Conservation (phyloP, 331 rosid genomes). For the Phaseolus coccineus region DNA sequence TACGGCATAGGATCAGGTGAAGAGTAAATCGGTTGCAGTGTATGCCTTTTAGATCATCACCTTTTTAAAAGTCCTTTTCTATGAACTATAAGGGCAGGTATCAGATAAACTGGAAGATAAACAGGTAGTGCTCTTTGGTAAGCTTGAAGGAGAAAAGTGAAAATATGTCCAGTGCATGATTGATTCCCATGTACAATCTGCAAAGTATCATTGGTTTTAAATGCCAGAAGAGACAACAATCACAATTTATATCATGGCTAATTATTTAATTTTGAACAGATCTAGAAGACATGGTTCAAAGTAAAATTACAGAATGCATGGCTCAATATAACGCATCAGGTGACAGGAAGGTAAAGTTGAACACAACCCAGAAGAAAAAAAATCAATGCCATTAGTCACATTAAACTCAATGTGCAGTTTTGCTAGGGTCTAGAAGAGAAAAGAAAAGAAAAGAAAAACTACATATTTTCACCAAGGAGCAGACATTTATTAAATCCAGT, state of each 20-base stretch:
- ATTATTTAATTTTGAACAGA: slow-evolving; percentile 21
- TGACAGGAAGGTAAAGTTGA: slow-evolving; percentile 30
- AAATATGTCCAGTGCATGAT: slow-evolving; percentile 73
- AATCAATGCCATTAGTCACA: slow-evolving; percentile 10
- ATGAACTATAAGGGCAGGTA: slow-evolving; percentile 96
- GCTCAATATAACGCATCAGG: slow-evolving; percentile 30
- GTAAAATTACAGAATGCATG: slow-evolving; percentile 2
- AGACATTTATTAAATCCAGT: slow-evolving; percentile 1
- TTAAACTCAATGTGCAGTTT: slow-evolving; percentile 9
- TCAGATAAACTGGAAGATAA: slow-evolving; percentile 92
- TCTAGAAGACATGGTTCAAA: slow-evolving; percentile 23
- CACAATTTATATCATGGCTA: slow-evolving; percentile 9
- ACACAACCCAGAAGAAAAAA: neutral
- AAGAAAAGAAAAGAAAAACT: slow-evolving; percentile 16
- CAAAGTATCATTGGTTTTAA: slow-evolving; percentile 44
- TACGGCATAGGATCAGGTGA: slow-evolving; percentile 1
- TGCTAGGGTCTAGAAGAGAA: neutral
- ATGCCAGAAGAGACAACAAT: slow-evolving; percentile 23
- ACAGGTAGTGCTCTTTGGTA: slow-evolving; percentile 94
- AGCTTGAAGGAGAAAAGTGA: slow-evolving; percentile 83
- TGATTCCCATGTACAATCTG: slow-evolving; percentile 95
- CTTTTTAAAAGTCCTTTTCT: slow-evolving; percentile 82
- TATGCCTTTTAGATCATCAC: slow-evolving; percentile 54
- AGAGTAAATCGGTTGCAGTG: slow-evolving; percentile 22
- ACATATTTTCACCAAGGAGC: slow-evolving; percentile 12